Base-by-base conservation (phyloP, 2,329 filamentous ascomycete genomes). In the Monosporascus sp. region DNA sequence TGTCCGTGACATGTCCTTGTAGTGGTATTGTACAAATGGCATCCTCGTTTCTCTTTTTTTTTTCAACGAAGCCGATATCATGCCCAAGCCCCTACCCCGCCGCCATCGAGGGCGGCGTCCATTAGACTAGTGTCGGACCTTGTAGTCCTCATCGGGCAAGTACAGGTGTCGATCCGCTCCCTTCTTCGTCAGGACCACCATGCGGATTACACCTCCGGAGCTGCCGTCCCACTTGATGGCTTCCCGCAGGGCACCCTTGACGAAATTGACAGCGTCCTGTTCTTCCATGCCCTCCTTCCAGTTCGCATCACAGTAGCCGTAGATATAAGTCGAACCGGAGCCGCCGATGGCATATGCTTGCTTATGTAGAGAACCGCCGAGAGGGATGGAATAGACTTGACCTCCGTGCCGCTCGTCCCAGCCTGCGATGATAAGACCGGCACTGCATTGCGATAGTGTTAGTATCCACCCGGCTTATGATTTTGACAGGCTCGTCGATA, bases 141-240 rank as follows among this genome's bases (percentile, higher is more conserved):
- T 79, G 77, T 99, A 99, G 65, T 87, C 85, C 67, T 88, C 89
- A 77, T 99, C 93, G 44, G 94, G 94, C 67, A 99, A 81, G 73
- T 97, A 99, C 70, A 99, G 75, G 78, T 97, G 94, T 75, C 94
- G 85, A 74, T 94, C 86, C 7, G 93, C 92, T 37, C 94, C 94
- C 68, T 88, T 85, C 65, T 85, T 86, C 58, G 93, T 99, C 74
- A 99, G 76, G 55, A 99, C 94, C 57, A 97, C 93, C 89, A 99
- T 90, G 64, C 94, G 86, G 67, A 99, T 99, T 56, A 99, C 94
- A 76, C 94, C 94, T 61, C 94, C 94, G 3, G 94, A 97, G 78
- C 92, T 97, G 60, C 94, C 94, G 70, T 99, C 94, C 94, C 94
- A 99, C 77, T 96, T 96, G 81, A 99, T 97, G 17, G 94, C 94